Base-by-base conservation (phyloP, 2,329 filamentous ascomycete species). In the Diplodia scrobiculata region DNA sequence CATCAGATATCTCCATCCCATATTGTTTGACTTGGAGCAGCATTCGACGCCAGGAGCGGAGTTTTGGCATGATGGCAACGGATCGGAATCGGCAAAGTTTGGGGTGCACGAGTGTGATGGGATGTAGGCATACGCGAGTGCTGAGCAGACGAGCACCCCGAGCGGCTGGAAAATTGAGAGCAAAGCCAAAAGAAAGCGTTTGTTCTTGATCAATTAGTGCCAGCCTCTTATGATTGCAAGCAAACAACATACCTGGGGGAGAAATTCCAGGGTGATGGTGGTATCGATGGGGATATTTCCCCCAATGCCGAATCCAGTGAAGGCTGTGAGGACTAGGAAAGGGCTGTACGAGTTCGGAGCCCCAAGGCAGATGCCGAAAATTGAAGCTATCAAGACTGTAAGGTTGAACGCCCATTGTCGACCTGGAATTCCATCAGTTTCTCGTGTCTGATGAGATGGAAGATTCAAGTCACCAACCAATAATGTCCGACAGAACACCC, bases 361-460 rank as follows among this genome's bases (percentile, higher is more conserved):
- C 14, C 81, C 84, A 1, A 86, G 77, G 25, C 79, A 81, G 0
- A 86, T 73, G 9, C 84, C 84, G 67, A 86, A 87, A 2, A 83
- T 71, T 9, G 82, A 82, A 0, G 83, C 77, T 63, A 86, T 78
- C n/a, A 86, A 76, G 54, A 84, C 84, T 0, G 84, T 86, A 45
- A 85, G 69, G 70, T 86, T 87, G 75, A 87, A 87, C 0, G 84
- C 84, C 81, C 83, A 85, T 65, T 79, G 78, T 34, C 84, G 80
- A 63, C 78, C 79, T 68, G 60, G 27, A 38, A 6, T 6, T 4
- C 7, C 1, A 13, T 65, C 7, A 65, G 63, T 6, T 21, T 19
- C 1, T 14, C 2, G 1, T 34, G 17, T n/a, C 3, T 6, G 0
- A 7, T 7, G 3, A 19, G 14, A 21, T 3, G 7, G n/a, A 69